These are phyloP conservation scores for Lachnellula arida DNA, from an alignment of 2,329 filamentous ascomycete genomes.

Conservation along the genomic window DNA sequence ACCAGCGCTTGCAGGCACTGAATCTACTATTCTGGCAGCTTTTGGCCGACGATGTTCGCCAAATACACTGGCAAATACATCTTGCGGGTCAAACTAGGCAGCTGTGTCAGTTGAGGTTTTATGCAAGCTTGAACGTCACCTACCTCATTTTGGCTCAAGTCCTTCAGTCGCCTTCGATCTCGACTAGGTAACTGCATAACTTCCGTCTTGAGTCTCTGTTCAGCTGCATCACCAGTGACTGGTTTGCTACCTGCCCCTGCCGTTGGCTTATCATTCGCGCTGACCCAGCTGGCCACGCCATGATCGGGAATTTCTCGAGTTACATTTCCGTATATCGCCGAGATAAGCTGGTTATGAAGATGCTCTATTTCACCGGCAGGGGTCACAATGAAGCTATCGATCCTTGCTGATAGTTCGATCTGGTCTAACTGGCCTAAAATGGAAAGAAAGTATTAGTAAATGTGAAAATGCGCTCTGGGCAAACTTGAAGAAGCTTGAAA, in stretches of 20 bases:
- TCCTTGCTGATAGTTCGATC: constrained; percentile 51
- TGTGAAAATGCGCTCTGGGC: not conserved
- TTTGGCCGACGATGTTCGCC: constrained; percentile 34
- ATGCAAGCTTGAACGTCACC: constrained; percentile 20
- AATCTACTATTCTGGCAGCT: constrained; percentile 45
- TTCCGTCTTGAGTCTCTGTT: constrained; percentile 61
- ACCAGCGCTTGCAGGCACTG: constrained; percentile 64
- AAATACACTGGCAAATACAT: constrained; percentile 30
- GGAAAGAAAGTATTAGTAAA: constrained; percentile 29
- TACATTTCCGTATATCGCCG: constrained; percentile 64
- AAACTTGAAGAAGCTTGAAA: not conserved
- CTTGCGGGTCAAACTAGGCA: constrained; percentile 29
- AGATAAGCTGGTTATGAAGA: constrained; percentile 63
- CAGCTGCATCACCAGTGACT: constrained; percentile 59
- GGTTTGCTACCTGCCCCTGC: constrained; percentile 55
- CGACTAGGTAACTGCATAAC: constrained; percentile 66
- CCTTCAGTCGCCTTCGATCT: constrained; percentile 63
- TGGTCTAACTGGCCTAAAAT: constrained; percentile 57
- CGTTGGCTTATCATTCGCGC: constrained; percentile 63
- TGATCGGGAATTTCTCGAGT: constrained; percentile 64
- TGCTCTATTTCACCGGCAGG: constrained; percentile 51
- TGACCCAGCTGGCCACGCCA: constrained; percentile 66
- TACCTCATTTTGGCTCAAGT: constrained; percentile 58
- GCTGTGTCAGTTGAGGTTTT: not conserved
- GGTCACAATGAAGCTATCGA: constrained; percentile 56